Evolutionary conservation across 169 alveolate genomes (phyloP).

Genomic region (Cyclospora cayetanensis): DNA sequence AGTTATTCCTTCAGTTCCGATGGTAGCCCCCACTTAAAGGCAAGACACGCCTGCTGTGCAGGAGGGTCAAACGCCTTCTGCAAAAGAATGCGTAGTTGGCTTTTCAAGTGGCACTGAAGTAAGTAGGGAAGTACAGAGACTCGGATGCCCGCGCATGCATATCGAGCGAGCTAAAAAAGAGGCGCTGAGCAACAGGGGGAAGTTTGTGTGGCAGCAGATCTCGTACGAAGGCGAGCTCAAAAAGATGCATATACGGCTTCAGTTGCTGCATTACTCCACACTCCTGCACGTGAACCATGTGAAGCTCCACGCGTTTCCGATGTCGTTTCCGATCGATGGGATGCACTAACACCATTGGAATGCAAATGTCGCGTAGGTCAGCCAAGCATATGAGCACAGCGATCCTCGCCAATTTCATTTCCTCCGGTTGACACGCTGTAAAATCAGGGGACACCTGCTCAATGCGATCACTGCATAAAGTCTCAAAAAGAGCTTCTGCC

Average conservation of each 20-base stretch:
- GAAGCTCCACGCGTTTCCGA: constrained; percentile 28
- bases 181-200: constrained; percentile 14
- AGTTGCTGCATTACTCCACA: neutral
- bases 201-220: constrained; percentile 59
- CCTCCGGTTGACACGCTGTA: neutral
- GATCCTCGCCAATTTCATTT: constrained; percentile 10
- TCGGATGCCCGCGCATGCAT: constrained; percentile 64
- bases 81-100: neutral
- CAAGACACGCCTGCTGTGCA: too few relatives aligned
- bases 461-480: too few relatives aligned
- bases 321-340: neutral
- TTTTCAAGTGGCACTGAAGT: neutral
- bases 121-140: constrained; percentile 45
- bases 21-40: too few relatives aligned
- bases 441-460: too few relatives aligned
- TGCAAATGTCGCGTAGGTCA: constrained; percentile 59
- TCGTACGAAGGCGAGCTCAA: constrained; percentile 25
- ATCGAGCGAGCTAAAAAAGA: constrained; percentile 64
- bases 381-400: constrained; percentile 47
- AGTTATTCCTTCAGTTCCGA: too few relatives aligned
- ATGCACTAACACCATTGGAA: constrained; percentile 30
- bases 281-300: constrained; percentile 40
- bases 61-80: too few relatives aligned
- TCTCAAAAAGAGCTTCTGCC: too few relatives aligned
- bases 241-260: constrained; percentile 49